Evolutionary conservation across 2,329 filamentous ascomycete genomes (phyloP).

Genomic region (Colletotrichum sp.): DNA sequence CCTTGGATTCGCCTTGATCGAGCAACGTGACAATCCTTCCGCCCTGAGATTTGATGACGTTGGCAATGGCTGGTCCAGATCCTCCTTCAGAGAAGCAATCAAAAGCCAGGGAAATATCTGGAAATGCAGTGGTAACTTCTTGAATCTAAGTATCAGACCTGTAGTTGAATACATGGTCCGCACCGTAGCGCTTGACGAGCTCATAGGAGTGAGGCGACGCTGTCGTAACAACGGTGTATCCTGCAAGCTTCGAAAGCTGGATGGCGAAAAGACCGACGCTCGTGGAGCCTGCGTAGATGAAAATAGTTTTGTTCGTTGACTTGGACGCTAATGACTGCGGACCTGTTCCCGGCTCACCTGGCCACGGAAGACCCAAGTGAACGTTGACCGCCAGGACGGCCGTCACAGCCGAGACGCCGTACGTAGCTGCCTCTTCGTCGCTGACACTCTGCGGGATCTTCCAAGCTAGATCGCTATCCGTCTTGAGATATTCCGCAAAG

Average conservation of each 20-base stretch:
- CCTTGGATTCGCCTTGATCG: conserved; percentile 21
- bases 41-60: conserved; percentile 26
- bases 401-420: conserved; percentile 29
- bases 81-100: conserved; percentile 35
- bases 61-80: conserved; percentile 29
- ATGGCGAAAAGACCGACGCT: conserved; percentile 12
- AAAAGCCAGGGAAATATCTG: conserved; percentile 29
- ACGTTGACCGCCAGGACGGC: conserved; percentile 28
- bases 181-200: conserved; percentile 46
- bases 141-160: conserved; percentile 6
- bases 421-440: conserved; percentile 31
- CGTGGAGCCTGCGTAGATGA: conserved; percentile 31
- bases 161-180: conserved; percentile 53
- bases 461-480: conserved; percentile 26
- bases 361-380: conserved; percentile 26
- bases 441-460: conserved; percentile 25
- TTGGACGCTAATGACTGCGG: not conserved
- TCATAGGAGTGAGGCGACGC: conserved; percentile 35
- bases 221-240: conserved; percentile 5
- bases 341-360: not conserved
- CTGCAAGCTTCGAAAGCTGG: conserved; percentile 1
- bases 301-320: conserved; percentile 7
- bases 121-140: conserved; percentile 10
- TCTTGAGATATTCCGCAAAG: conserved; percentile 31
- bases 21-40: conserved; percentile 33